Percentiles rank a stretch among this genome's conserved stretches.
phyloP scores from a whole-genome alignment of 257 asterid species.

The Scutellaria baicalensis region DNA sequence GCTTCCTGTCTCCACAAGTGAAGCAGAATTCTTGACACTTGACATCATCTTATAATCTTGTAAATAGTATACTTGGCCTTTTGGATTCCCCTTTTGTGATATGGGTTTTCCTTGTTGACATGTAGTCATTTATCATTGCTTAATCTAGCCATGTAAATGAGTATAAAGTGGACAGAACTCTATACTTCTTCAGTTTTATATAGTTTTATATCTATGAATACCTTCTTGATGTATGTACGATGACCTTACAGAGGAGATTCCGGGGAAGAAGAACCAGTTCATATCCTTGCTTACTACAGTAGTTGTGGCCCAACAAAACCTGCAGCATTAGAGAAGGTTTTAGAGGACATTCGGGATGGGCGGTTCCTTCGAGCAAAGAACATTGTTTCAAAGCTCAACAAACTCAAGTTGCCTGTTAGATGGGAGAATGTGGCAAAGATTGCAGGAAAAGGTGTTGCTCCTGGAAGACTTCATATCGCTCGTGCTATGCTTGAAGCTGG shows the following conservation, averaged over 20 bases:
- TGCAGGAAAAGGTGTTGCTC: conserved; percentile 96
- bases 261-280: conserved; percentile 81
- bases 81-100: background rate
- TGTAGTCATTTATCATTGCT: background rate
- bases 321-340: conserved; percentile 54
- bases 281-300: conserved; percentile 97
- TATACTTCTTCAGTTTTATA: background rate
- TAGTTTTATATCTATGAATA: background rate
- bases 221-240: conserved; percentile 11
- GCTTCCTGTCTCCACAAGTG: background rate
- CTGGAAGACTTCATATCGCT: conserved; percentile 92
- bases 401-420: conserved; percentile 75
- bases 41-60: background rate
- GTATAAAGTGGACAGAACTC: background rate
- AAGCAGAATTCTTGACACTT: background rate
- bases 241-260: conserved; percentile 50
- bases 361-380: conserved; percentile 82
- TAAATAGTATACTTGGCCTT: background rate
- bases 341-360: conserved; percentile 68
- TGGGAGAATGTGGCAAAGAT: conserved; percentile 80
- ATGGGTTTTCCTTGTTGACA: background rate
- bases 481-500: conserved; percentile 99
- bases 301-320: conserved; percentile 73
- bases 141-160: background rate
- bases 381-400: conserved; percentile 72